A percentile compares a stretch with the other conserved stretches of the same genome.
phyloP scores from a whole-genome alignment of 257 asterid species.

The Primulina huaijiensis region DNA sequence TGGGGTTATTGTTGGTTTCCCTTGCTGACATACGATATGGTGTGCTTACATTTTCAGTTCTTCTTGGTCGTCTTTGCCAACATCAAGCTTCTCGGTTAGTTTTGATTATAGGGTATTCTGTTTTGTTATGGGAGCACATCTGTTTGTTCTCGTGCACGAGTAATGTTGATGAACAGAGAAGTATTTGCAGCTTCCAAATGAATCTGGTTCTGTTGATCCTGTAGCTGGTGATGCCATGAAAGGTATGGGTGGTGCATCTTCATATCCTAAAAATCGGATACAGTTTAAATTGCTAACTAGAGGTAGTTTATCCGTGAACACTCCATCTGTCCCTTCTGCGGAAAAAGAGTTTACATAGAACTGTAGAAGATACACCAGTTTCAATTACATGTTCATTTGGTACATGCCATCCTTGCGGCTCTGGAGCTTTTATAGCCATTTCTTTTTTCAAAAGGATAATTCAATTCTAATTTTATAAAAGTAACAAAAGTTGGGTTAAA shows the following conservation, averaged over 20 bases:
- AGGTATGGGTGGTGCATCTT: conserved; percentile 40
- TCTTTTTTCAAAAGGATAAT: neutral
- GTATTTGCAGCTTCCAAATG: conserved; percentile 37
- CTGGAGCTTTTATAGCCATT: neutral
- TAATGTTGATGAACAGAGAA: conserved; percentile 4
- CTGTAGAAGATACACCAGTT: neutral
- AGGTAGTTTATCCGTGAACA: conserved; percentile 14
- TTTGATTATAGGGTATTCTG: conserved; percentile 12
- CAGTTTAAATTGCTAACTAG: neutral
- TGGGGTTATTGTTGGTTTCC: conserved; percentile 13
- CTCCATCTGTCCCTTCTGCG: conserved; percentile 5
- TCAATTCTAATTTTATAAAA: neutral
- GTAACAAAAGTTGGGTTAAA: neutral
- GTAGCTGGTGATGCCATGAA: conserved; percentile 38
- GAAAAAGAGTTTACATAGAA: neutral
- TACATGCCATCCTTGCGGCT: neutral
- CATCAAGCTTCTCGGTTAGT: conserved; percentile 56
- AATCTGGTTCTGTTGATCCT: conserved; percentile 42
- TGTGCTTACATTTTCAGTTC: conserved; percentile 47
- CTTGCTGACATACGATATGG: conserved; percentile 11
- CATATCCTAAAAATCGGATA: neutral
- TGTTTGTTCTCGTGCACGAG: neutral
- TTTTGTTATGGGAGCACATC: conserved; percentile 3
- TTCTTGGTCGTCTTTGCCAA: conserved; percentile 69
- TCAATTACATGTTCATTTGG: neutral